Base-by-base conservation (phyloP, 257 asterid species). In the Perilla frutescens region DNA sequence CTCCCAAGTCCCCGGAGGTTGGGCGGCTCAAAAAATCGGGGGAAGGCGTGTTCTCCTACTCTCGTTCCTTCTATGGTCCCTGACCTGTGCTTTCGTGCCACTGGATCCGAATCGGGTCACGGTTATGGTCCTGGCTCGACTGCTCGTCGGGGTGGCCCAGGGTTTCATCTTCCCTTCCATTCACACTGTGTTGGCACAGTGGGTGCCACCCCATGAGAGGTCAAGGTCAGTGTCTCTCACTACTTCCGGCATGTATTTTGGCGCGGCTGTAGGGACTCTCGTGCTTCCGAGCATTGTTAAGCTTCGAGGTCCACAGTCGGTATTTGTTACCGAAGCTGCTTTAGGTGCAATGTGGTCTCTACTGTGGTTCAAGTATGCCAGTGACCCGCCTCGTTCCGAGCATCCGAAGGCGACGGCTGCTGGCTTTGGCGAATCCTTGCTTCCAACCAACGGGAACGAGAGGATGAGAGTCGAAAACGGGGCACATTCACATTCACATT, bases 121-220 rank as follows among this genome's bases (percentile, higher is more conserved):
- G 0, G 59, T 93, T 36, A 64, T 91, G 81, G 90, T 93, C 64
- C 74, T 91, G 34, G 97, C 98, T 62, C 98, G 98, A 8, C 78
- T 93, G 78, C 96, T 93, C 0, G 98, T 93, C 8, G 98, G 98
- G 34, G 96, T 89, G 43, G 96, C 98, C 32, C 98, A 93, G 48
- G 97, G 98, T 56, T 91, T 91, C 90, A 91, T 93, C 70, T 93
- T 93, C 62, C 98, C 98, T 0, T 88, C 98, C 75, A 93, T 93
- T 20, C 98, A 93, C 87, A 93, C 97, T 36, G 96, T 93, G 47
- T 82, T 93, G 15, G 97, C 98, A 3, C 98, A 93, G 76, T 91
- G 98, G 97, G 98, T 93, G 6, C 97, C 97, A 0, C 98, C 97
- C 10, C 96, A 89, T 41, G 98, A 93, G 77, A 79, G 96, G 66